phyloP scores from a whole-genome alignment of 1,139 yeast species.

The Debaryomycetaceae sp. region DNA sequence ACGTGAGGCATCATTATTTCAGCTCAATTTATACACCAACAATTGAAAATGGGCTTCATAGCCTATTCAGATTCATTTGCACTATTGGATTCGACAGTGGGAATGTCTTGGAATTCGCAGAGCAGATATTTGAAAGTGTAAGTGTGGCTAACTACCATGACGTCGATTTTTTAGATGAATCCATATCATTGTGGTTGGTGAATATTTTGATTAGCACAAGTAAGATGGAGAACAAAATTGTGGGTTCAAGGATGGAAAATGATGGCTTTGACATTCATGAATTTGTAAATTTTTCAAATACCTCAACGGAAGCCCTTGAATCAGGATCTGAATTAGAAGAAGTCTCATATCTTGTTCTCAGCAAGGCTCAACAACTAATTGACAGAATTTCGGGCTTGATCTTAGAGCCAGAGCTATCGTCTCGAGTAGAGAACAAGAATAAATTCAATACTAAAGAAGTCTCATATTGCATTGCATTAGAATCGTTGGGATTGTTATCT shows the following conservation, averaged over 20 bases:
- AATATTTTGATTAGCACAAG: constrained; percentile 13
- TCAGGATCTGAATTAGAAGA: constrained; percentile 10
- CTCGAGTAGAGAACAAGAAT: constrained; percentile 1
- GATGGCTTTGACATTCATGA: constrained; percentile 22
- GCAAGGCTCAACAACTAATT: constrained; percentile 25
- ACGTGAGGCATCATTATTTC: constrained; percentile 7
- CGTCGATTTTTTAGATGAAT: constrained; percentile 6
- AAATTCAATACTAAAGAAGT: constrained; percentile 14
- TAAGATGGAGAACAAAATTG: not conserved
- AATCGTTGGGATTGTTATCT: constrained; percentile 27
- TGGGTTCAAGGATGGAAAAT: not conserved
- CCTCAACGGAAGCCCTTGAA: constrained; percentile 6
- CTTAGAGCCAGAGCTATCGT: constrained; percentile 4
- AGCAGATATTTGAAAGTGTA: not conserved
- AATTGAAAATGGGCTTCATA: constrained; percentile 11
- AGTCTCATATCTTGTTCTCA: constrained; percentile 19
- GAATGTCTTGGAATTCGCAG: constrained; percentile 5
- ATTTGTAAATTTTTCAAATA: constrained; percentile 18
- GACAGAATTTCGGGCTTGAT: constrained; percentile 12
- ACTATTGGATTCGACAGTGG: constrained; percentile 10
- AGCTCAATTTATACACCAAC: constrained; percentile 9
- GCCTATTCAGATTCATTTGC: constrained; percentile 11
- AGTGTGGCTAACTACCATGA: constrained; percentile 4
- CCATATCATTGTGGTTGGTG: constrained; percentile 31
- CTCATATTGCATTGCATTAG: constrained; percentile 29